phyloP scores from a whole-genome alignment of 1,139 yeast genomes.

The Suhomyces bolitotheri region DNA sequence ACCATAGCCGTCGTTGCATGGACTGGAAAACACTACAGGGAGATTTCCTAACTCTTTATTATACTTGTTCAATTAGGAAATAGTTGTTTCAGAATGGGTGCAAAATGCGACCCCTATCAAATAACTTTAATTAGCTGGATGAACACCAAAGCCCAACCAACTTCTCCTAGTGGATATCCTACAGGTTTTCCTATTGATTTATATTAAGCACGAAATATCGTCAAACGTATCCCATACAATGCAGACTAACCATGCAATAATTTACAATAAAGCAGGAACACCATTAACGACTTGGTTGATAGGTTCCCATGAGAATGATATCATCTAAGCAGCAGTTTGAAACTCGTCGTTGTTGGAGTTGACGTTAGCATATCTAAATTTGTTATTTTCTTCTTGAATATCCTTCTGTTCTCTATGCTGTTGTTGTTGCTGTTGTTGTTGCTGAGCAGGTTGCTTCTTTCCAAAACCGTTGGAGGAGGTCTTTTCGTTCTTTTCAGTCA shows the following conservation, averaged over 20 bases:
- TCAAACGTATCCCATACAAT: constrained; percentile 6
- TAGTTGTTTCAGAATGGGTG: too few relatives aligned
- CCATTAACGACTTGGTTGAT: constrained; percentile 1
- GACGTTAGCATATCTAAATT: constrained; percentile 50
- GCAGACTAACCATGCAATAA: constrained; percentile 14
- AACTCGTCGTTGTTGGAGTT: constrained; percentile 50
- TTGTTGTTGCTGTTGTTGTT: constrained; percentile 31
- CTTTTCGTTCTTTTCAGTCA: constrained; percentile 84
- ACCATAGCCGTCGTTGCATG: too few relatives aligned
- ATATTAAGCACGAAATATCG: constrained; percentile 9
- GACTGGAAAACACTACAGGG: too few relatives aligned
- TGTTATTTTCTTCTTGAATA: constrained; percentile 41
- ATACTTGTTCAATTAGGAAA: too few relatives aligned
- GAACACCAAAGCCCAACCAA: too few relatives aligned
- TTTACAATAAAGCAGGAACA: constrained; percentile 10
- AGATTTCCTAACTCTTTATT: too few relatives aligned
- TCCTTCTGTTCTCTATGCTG: constrained; percentile 37
- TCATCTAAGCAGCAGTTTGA: constrained; percentile 32
- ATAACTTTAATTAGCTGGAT: too few relatives aligned
- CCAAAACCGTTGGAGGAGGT: constrained; percentile 74
- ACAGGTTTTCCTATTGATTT: constrained; percentile 6
- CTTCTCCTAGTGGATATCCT: too few relatives aligned
- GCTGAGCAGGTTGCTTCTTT: constrained; percentile 40
- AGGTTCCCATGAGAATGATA: neutral
- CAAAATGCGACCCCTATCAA: too few relatives aligned